Evolutionary conservation across 805 yeast genomes (phyloP).

Genomic region (Myxozyma nipponensis): DNA sequence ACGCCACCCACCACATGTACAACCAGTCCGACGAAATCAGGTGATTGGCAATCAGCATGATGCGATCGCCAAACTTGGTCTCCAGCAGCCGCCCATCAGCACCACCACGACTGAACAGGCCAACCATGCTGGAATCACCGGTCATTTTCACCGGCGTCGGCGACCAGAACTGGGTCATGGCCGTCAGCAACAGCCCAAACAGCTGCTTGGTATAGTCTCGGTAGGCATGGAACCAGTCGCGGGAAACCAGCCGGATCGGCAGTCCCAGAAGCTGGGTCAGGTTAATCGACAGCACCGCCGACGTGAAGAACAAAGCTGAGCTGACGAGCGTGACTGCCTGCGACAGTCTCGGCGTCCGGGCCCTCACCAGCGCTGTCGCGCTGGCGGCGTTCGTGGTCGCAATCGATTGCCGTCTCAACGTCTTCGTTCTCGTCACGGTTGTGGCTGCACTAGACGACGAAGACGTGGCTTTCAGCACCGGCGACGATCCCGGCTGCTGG

Average conservation of each 20-base stretch:
- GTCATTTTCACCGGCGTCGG: conserved; percentile 33
- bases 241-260: conserved; percentile 32
- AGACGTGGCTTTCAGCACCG: background rate
- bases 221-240: conserved; percentile 33
- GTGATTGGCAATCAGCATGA: conserved; percentile 79
- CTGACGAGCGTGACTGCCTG: background rate
- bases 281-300: conserved; percentile 22
- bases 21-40: conserved; percentile 95
- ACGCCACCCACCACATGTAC: conserved; percentile 79
- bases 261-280: too few species aligned
- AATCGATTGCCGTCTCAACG: background rate
- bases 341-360: background rate
- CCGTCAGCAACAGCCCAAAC: conserved; percentile 34
- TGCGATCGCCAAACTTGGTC: conserved; percentile 45
- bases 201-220: conserved; percentile 36
- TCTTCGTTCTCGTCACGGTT: too few species aligned
- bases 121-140: conserved; percentile 33
- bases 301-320: conserved; percentile 1
- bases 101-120: conserved; percentile 23
- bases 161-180: conserved; percentile 33
- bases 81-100: conserved; percentile 26
- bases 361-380: background rate
- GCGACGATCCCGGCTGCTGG: background rate
- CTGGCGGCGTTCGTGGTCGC: background rate
- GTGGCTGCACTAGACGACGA: too few species aligned